Base-by-base conservation (phyloP, 2,329 filamentous ascomycete genomes). In the Bipolaris victoriae region DNA sequence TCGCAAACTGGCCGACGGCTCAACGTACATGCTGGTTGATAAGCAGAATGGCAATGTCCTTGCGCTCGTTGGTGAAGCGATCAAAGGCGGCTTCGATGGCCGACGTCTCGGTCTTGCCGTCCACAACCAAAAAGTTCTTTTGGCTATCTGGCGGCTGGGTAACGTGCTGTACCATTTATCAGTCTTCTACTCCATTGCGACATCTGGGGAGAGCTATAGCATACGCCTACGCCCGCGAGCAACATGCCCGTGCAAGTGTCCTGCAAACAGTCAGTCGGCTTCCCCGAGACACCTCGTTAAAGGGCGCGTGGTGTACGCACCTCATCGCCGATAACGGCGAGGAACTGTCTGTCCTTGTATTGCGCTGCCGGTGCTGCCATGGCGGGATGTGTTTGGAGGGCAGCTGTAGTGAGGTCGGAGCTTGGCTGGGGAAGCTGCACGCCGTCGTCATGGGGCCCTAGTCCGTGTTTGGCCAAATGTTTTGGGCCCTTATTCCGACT, bases 111-210 rank as follows among this genome's bases (percentile, higher is more conserved):
- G 94, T 99, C 84, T 98, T 98, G 75, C 79, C 82, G 78, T 99
- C 94, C 61, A 99, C 95, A 55, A 99, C 92, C 9, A 99, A 87
- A 81, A 97, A 99, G 84, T 99, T 99, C 83, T 97, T 96, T 76
- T 97, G 90, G 37, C 90, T 86, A 75, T 96, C 92, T 43, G 94
- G 91, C 6, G 91, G 90, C 52, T 89, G 84, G 15, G 92, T 96
- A 62, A 98, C 93, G 77, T 98, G 94, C 93, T 97, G 64, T 51
- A 3, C n/a, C 44, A 7, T 1, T 16, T 35, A 29, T 67, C 37
- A 66, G 49, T 52, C 20, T n/a, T 44, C 7, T 15, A 11, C 13
- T 24, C 7, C 20, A 26, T 46, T 18, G 41, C 3, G 31, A 33
- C n/a, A 5, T 2, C 7, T 15, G 9, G 29, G 9, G 44, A 10